Evolutionary conservation across 2,329 filamentous ascomycete species (phyloP).

Genomic region (Fusarium bulbicola): DNA sequence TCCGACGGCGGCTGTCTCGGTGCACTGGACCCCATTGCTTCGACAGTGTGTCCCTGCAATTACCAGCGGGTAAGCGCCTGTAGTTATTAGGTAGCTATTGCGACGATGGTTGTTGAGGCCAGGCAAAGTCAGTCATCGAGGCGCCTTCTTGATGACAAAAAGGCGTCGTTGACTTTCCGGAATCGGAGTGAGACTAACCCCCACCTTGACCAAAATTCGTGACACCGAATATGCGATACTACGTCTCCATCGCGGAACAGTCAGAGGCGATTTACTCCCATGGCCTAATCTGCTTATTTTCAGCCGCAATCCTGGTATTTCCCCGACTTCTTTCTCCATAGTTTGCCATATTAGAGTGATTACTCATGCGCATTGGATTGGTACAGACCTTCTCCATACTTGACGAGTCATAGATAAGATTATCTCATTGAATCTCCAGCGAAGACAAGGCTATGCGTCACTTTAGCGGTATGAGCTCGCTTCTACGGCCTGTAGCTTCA

Average conservation of each 20-base stretch:
- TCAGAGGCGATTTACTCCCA: neutral
- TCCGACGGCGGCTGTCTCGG: neutral
- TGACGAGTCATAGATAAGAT: conserved; percentile 3
- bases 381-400: neutral
- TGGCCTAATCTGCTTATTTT: neutral
- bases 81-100: neutral
- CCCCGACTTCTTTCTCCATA: neutral
- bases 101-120: neutral
- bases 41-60: neutral
- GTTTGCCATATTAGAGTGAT: neutral
- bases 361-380: neutral
- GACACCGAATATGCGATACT: neutral
- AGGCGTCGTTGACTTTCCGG: conserved; percentile 15
- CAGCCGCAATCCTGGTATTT: neutral
- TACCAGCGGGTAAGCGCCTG: accelerated
- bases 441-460: neutral
- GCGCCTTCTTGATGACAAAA: conserved; percentile 2
- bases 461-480: neutral
- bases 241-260: neutral
- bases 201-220: conserved; percentile 1
- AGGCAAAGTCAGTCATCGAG: neutral
- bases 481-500: neutral
- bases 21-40: neutral
- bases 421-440: neutral
- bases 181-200: conserved; percentile 21